Evolutionary conservation across 257 asterid species (phyloP).

Genomic region (Petrea volubilis): DNA sequence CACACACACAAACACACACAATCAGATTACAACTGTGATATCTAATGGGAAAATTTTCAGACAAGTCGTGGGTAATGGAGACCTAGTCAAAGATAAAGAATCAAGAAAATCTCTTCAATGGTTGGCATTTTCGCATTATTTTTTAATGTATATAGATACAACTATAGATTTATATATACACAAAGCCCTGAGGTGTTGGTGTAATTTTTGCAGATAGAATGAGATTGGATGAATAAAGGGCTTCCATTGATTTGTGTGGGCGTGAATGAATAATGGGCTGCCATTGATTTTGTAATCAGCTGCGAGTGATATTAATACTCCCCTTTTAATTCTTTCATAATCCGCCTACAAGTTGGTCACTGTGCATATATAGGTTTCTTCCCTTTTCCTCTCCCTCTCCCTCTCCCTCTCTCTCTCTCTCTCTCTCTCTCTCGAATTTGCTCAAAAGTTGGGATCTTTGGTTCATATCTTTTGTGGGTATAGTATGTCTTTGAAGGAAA

Average conservation of each 20-base stretch:
- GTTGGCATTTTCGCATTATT: neutral
- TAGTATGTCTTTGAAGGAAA: neutral
- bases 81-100: conserved; percentile 8
- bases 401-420: conserved; percentile 13
- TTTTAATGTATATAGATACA: neutral
- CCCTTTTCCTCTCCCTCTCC: conserved; percentile 8
- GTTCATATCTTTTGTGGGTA: conserved; percentile 27
- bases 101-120: conserved; percentile 4
- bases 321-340: conserved; percentile 12
- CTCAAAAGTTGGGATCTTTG: conserved; percentile 19
- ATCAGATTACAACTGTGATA: neutral
- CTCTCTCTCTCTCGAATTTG: conserved; percentile 16
- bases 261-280: conserved; percentile 24
- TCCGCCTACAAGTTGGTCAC: conserved; percentile 42
- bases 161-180: neutral
- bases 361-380: conserved; percentile 17
- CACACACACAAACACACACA: too few species aligned
- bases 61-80: neutral
- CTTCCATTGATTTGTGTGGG: conserved; percentile 27
- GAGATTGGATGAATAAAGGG: conserved; percentile 25
- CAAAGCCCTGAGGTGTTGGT: neutral
- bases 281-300: conserved; percentile 31
- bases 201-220: neutral
- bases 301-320: conserved; percentile 22
- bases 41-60: neutral